Conservation (phyloP, 805 yeast species). For the Dipodascopsis uninucleata region DNA sequence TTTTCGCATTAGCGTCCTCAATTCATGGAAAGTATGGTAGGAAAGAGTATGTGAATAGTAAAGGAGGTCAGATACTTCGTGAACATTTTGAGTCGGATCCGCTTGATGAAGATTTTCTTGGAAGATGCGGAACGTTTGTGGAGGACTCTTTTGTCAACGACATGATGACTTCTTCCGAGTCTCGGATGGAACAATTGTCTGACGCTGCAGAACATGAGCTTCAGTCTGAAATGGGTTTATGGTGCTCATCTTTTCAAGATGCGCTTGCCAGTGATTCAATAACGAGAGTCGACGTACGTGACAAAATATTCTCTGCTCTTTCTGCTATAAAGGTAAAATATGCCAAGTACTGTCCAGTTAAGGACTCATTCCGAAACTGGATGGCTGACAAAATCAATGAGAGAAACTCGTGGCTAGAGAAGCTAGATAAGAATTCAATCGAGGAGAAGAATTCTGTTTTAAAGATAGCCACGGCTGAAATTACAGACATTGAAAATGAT, state of each 20-base stretch:
- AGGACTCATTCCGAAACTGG: conserved; percentile 59
- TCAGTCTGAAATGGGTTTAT: conserved; percentile 16
- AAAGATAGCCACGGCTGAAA: conserved; percentile 17
- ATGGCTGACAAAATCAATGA: conserved; percentile 44
- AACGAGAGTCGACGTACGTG: conserved; percentile 8
- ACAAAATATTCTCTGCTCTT: conserved; percentile 22
- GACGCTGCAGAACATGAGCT: conserved; percentile 2
- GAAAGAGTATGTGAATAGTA: conserved; percentile 17
- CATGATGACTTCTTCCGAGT: conserved; percentile 1
- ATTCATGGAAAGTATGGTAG: conserved; percentile 26
- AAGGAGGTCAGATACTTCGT: conserved; percentile 23
- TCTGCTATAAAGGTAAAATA: conserved; percentile 17
- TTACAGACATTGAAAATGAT: conserved; percentile 35
- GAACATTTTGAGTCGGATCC: conserved; percentile 9
- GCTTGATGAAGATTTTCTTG: conserved; percentile 17
- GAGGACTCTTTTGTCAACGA: conserved; percentile 24
- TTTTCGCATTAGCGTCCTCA: conserved; percentile 31
- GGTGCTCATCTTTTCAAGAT: conserved; percentile 27
- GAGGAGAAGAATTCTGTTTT: neutral
- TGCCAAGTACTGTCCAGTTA: conserved; percentile 34
- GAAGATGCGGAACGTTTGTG: conserved; percentile 21
- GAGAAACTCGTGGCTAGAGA: conserved; percentile 4
- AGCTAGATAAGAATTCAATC: neutral
- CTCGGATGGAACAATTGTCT: no score
- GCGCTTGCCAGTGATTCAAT: conserved; percentile 14